Conservation (phyloP, 345 rosid species). For the Pistacia atlantica region DNA sequence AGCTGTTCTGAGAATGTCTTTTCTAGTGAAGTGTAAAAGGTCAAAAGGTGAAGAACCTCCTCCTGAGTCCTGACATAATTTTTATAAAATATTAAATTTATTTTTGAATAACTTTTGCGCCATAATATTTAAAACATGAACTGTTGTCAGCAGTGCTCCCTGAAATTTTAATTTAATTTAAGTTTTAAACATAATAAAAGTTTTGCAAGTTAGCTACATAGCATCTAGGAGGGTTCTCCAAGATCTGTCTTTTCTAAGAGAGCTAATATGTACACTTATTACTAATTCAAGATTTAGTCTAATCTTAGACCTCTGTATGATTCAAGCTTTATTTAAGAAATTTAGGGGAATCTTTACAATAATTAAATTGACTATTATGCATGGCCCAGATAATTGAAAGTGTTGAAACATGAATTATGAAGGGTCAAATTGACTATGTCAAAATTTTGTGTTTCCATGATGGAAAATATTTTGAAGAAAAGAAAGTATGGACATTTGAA, state of each 20-base stretch:
- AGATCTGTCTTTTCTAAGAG: neutral
- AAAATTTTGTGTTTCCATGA: too few species aligned
- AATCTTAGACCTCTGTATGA: too few species aligned
- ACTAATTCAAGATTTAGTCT: too few species aligned
- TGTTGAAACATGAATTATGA: neutral
- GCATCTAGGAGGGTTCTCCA: neutral
- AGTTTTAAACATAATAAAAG: too few species aligned
- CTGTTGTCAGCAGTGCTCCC: neutral
- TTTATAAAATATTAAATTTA: neutral
- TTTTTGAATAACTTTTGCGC: neutral
- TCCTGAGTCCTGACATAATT: slow-evolving; percentile 17
- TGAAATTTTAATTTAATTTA: neutral
- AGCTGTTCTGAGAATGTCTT: slow-evolving; percentile 39
- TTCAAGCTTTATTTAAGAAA: too few species aligned
- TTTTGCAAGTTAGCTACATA: neutral
- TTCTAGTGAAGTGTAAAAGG: slow-evolving; percentile 46
- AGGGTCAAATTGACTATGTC: too few species aligned
- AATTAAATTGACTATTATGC: neutral
- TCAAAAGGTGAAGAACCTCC: slow-evolving; percentile 43
- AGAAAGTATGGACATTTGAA: neutral
- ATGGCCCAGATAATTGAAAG: neutral
- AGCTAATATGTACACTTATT: neutral
- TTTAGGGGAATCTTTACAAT: too few species aligned
- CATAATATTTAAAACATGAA: neutral
- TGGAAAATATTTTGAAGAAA: too few species aligned